Conservation (phyloP, 208 protist genomes). For the Wallacemonas sp. region DNA sequence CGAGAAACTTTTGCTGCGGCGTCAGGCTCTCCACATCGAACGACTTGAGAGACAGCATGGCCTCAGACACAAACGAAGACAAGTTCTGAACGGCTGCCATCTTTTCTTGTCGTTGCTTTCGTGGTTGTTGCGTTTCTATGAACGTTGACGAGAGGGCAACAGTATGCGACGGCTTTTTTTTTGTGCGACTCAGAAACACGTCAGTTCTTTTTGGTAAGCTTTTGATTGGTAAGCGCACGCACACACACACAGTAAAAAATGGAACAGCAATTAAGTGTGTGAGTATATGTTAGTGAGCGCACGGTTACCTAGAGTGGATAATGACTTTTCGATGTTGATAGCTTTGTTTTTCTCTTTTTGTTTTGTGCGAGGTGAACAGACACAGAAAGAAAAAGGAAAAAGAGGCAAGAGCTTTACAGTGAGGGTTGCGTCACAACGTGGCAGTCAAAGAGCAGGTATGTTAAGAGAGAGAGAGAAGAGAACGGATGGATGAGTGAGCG, state of each 20-base stretch:
- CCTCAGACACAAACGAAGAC: background rate
- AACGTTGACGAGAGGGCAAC: too few species aligned
- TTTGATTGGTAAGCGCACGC: too few species aligned
- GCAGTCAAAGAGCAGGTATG: too few species aligned
- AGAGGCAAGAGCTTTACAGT: slow-evolving; percentile 8
- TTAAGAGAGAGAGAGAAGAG: too few species aligned
- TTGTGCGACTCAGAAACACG: too few species aligned
- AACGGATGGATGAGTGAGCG: too few species aligned
- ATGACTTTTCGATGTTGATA: slow-evolving; percentile 10
- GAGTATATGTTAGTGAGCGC: background rate
- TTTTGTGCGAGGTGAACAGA: background rate
- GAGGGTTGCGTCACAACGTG: background rate
- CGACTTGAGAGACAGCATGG: background rate
- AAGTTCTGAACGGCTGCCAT: background rate
- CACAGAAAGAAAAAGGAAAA: slow-evolving; percentile 14
- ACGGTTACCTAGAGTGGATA: background rate
- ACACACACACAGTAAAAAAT: background rate
- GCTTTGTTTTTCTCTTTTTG: background rate
- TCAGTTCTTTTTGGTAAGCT: too few species aligned
- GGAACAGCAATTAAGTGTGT: too few species aligned
- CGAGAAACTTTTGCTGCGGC: slow-evolving; percentile 17
- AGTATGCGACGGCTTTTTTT: too few species aligned
- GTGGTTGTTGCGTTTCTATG: too few species aligned
- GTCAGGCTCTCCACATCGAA: slow-evolving; percentile 1
- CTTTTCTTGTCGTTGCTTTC: background rate